phyloP scores from a whole-genome alignment of 345 rosid genomes.

The Citrus mangshanensis region DNA sequence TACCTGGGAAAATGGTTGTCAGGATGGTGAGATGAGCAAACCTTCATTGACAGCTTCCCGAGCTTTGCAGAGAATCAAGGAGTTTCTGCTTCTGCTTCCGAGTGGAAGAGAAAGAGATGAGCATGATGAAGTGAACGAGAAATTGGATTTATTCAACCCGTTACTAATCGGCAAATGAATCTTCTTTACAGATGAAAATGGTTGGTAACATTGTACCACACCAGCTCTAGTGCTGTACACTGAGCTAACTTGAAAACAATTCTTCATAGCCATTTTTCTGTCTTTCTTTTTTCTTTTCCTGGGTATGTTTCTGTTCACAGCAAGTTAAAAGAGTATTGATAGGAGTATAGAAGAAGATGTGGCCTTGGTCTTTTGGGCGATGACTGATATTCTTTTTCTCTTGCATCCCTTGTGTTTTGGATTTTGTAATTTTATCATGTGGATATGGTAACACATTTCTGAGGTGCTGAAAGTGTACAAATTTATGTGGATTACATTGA shows the following conservation, averaged over 20 bases:
- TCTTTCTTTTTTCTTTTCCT: not conserved
- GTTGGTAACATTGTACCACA: conserved; percentile 30
- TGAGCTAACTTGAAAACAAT: conserved; percentile 41
- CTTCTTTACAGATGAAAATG: conserved; percentile 30
- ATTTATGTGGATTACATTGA: conserved; percentile 39
- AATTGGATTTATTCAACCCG: conserved; percentile 24
- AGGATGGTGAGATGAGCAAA: conserved; percentile 5
- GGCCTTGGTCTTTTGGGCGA: conserved; percentile 2
- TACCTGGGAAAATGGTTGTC: not conserved
- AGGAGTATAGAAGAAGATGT: not conserved
- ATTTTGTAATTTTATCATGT: not conserved
- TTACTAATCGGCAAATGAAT: conserved; percentile 25
- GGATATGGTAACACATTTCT: conserved; percentile 29
- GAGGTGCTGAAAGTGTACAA: conserved; percentile 26
- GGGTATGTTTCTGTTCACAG: not conserved
- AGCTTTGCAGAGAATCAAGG: conserved; percentile 54
- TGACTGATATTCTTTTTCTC: not conserved
- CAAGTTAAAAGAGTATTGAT: not conserved
- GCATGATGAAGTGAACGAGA: conserved; percentile 23
- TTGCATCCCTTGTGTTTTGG: not conserved
- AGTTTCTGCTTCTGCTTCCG: conserved; percentile 22
- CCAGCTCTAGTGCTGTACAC: conserved; percentile 29
- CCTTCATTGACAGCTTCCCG: conserved; percentile 57
- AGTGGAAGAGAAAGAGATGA: conserved; percentile 18
- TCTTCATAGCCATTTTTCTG: conserved; percentile 40